Evolutionary conservation across 192 early-diverging fungal species (phyloP).

Genomic region (Linnemannia hyalina): DNA sequence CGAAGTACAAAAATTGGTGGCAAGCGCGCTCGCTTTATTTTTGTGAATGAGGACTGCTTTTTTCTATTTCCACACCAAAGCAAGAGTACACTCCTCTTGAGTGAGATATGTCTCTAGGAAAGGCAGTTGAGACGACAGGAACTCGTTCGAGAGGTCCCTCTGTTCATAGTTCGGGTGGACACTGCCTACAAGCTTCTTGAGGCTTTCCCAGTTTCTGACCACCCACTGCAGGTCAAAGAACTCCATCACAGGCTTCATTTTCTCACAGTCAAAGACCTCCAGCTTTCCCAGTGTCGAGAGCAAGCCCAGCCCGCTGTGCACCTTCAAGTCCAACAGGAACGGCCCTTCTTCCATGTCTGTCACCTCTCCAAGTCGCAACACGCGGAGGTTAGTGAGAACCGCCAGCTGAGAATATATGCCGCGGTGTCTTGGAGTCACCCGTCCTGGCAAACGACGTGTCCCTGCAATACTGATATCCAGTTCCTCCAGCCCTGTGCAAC

Average conservation of each 20-base stretch:
- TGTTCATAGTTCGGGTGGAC: constrained; percentile 17
- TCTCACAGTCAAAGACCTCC: constrained; percentile 15
- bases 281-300: constrained; percentile 9
- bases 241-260: constrained; percentile 11
- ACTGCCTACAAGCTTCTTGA: constrained; percentile 8
- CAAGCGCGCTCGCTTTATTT: neutral
- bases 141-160: constrained; percentile 10
- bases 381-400: neutral
- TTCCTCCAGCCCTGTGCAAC: constrained; percentile 8
- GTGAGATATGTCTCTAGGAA: neutral
- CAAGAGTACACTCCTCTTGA: neutral
- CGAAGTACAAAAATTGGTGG: constrained; percentile 10
- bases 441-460: neutral
- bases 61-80: too few relatives aligned
- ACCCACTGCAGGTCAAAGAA: constrained; percentile 28
- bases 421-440: neutral
- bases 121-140: neutral
- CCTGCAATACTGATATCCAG: neutral
- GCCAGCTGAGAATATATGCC: constrained; percentile 25
- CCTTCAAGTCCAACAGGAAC: neutral
- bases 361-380: constrained; percentile 17
- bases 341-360: neutral
- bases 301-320: constrained; percentile 11
- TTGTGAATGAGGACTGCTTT: neutral
- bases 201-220: constrained; percentile 14